A percentile compares a stretch with the other conserved stretches of the same genome.
Conservation (phyloP, 306 rosid genomes). For the Crataegus laevigata region DNA sequence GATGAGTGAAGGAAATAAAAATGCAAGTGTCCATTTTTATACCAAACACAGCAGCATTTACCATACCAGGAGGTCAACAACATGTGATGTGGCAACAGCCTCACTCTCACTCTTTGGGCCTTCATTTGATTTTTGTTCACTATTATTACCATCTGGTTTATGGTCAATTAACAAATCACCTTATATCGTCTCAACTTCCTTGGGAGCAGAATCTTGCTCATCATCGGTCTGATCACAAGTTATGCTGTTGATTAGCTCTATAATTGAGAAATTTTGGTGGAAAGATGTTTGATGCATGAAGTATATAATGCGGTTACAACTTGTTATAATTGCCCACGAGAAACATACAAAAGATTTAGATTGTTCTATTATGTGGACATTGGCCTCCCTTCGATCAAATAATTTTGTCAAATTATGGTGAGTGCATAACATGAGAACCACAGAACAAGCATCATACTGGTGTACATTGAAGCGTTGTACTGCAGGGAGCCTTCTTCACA, state of each 20-base stretch:
- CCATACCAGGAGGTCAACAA: slow-evolving; percentile 1
- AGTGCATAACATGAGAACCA: neutral
- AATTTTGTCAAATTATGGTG: neutral
- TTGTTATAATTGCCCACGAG: too few species aligned
- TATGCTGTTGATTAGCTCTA: neutral
- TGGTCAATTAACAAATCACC: slow-evolving; percentile 1
- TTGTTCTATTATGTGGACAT: too few species aligned
- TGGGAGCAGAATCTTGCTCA: neutral
- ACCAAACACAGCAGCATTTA: neutral
- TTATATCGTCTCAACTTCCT: neutral
- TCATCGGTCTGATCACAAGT: neutral
- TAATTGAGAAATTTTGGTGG: neutral
- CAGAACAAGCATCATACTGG: neutral
- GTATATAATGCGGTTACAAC: neutral
- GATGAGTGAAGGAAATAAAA: neutral
- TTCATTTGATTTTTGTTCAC: neutral
- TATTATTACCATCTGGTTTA: neutral
- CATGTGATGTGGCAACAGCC: neutral
- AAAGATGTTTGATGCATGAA: neutral
- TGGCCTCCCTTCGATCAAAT: neutral
- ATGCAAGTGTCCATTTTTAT: neutral
- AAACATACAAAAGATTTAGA: too few species aligned
- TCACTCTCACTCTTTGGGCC: neutral
- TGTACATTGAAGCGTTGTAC: neutral
- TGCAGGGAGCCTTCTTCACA: neutral